These are phyloP conservation scores for Myriosclerotinia duriaeana DNA, from an alignment of 2,329 filamentous ascomycete genomes.

Conservation along the genomic window DNA sequence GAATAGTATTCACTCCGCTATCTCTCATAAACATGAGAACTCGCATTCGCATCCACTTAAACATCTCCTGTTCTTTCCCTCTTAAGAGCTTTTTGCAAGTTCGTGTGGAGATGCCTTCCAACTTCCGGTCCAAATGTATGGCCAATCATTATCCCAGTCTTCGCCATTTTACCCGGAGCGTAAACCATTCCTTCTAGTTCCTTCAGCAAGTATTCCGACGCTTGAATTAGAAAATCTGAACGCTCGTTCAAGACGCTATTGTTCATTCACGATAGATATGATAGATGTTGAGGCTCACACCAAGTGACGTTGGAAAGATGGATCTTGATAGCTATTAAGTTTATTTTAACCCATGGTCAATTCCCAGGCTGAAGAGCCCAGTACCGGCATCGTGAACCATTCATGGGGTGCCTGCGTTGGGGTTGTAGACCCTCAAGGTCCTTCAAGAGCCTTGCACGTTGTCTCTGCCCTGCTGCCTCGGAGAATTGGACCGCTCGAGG, in stretches of 20 bases:
- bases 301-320: constrained; percentile 24
- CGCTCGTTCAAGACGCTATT: neutral
- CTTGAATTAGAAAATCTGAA: neutral
- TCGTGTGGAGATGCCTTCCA: constrained; percentile 23
- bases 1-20: neutral
- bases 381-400: constrained; percentile 37
- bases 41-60: constrained; percentile 15
- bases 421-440: constrained; percentile 33
- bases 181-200: neutral
- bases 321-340: constrained; percentile 22
- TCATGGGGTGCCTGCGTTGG: constrained; percentile 32
- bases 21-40: constrained; percentile 1
- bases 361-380: constrained; percentile 26
- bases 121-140: constrained; percentile 9
- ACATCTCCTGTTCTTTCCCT: constrained; percentile 18
- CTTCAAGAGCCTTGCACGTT: constrained; percentile 22
- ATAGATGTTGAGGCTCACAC: constrained; percentile 19
- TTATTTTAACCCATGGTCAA: constrained; percentile 34
- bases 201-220: constrained; percentile 2
- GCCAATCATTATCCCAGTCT: constrained; percentile 23
- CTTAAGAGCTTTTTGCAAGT: neutral
- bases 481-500: constrained; percentile 35
- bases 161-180: constrained; percentile 20
- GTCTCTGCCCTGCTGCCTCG: constrained; percentile 21
- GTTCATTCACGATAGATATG: neutral